A percentile compares a stretch with the other conserved stretches of the same genome.
These are phyloP conservation scores for Fusarium musae DNA, from an alignment of 2,329 filamentous ascomycete species.

Conservation along the genomic window DNA sequence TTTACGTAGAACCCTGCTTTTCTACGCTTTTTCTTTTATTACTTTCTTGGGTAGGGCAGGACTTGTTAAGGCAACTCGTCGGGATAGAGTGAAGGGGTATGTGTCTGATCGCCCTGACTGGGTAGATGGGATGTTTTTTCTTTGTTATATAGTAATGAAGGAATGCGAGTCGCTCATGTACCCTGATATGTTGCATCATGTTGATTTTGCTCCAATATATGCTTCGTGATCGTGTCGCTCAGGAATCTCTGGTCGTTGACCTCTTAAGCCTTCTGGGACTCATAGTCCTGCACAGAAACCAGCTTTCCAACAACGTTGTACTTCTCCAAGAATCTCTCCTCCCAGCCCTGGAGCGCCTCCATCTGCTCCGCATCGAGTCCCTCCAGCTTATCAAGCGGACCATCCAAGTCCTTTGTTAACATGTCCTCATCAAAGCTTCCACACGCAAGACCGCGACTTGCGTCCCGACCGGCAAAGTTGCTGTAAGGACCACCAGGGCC, in stretches of 20 bases:
- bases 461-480: slow-evolving; percentile 96
- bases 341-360: slow-evolving; percentile 89
- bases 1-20: slow-evolving; percentile 35
- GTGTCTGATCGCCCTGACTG: slow-evolving; percentile 4
- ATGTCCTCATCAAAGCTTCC: slow-evolving; percentile 96
- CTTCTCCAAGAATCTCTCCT: slow-evolving; percentile 92
- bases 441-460: slow-evolving; percentile 85
- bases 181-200: not conserved
- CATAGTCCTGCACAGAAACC: slow-evolving; percentile 64
- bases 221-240: not conserved
- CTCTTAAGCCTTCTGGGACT: slow-evolving; percentile 30
- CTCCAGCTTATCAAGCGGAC: slow-evolving; percentile 79
- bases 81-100: slow-evolving; percentile 25
- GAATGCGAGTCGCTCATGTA: slow-evolving; percentile 24
- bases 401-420: slow-evolving; percentile 91
- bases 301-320: slow-evolving; percentile 94
- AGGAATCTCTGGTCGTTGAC: not conserved
- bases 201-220: not conserved
- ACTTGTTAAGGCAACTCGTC: slow-evolving; percentile 20
- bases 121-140: slow-evolving; percentile 20
- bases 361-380: slow-evolving; percentile 79
- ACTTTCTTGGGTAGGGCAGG: slow-evolving; percentile 31
- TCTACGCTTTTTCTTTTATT: slow-evolving; percentile 11
- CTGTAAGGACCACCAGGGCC: slow-evolving; percentile 94
- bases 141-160: slow-evolving; percentile 39